phyloP scores from a whole-genome alignment of 2,329 filamentous ascomycete species.

The Ophiocordyceps camponoti-leonardi region DNA sequence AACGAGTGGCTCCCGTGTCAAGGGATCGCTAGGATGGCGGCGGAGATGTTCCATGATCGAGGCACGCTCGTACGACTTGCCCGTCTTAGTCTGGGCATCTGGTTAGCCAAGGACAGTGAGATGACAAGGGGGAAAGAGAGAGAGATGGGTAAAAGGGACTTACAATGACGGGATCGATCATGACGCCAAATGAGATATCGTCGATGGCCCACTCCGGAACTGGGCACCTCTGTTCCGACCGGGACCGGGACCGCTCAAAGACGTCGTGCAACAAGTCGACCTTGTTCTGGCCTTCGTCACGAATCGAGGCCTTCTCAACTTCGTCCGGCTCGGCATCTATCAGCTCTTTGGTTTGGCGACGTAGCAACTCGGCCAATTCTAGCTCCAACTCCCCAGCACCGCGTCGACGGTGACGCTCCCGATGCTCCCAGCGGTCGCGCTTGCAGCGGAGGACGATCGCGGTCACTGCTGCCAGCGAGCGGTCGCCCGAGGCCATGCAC shows the following conservation, averaged over 20 bases:
- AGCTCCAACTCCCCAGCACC: slow-evolving; percentile 39
- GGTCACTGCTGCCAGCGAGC: slow-evolving; percentile 54
- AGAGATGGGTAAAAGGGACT: slow-evolving; percentile 8
- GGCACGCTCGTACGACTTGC: slow-evolving; percentile 77
- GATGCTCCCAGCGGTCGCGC: slow-evolving; percentile 68
- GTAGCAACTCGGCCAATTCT: slow-evolving; percentile 37
- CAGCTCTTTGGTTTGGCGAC: slow-evolving; percentile 25
- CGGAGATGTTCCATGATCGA: slow-evolving; percentile 77
- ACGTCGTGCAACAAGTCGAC: slow-evolving; percentile 23
- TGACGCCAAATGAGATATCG: slow-evolving; percentile 56
- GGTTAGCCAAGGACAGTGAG: slow-evolving; percentile 1
- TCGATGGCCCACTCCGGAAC: slow-evolving; percentile 66
- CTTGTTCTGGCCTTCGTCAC: slow-evolving; percentile 29
- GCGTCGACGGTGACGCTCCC: slow-evolving; percentile 43
- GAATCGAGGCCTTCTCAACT: slow-evolving; percentile 29
- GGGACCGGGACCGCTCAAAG: slow-evolving; percentile 33
- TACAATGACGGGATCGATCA: slow-evolving; percentile 52
- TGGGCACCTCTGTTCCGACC: slow-evolving; percentile 29
- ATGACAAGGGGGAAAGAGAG: neutral
- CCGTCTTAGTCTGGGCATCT: slow-evolving; percentile 50
- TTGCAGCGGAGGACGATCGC: slow-evolving; percentile 62
- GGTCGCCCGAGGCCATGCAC: slow-evolving; percentile 45
- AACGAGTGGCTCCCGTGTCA: slow-evolving; percentile 61
- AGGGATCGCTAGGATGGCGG: slow-evolving; percentile 56
- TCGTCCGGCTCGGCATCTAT: slow-evolving; percentile 23